Base-by-base conservation (phyloP, 2,329 filamentous ascomycete genomes). In the Passalora sequoiae region DNA sequence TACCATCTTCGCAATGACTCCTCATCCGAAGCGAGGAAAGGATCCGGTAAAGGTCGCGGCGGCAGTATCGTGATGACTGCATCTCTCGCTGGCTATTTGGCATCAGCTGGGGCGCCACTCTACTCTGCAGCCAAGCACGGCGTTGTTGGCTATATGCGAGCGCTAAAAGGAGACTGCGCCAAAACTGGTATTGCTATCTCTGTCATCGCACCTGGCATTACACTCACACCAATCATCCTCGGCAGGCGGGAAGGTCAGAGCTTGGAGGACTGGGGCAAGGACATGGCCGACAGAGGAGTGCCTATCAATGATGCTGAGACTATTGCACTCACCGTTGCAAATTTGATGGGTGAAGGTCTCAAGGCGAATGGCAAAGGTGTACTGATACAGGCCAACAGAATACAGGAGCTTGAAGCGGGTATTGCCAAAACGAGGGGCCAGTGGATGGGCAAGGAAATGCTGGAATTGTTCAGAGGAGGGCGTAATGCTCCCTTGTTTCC, bases 381-480 rank as follows among this genome's bases (percentile, higher is more conserved):
- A 25, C 58, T 74, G 27, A 61, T 74, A 3, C 71, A 75, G 48
- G 67, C 59, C 25, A 56, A 57, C 39, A 36, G 39, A 13, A 44
- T 54, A 19, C 56, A 59, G 33, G 72, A 75, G 58, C 43, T 74
- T 16, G 72, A 75, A 49, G 57, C 60, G 16, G 71, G 71, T 0
- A 57, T 74, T 39, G 71, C 71, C 19, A 72, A 63, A 56, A 62
- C 59, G 15, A 65, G 71, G 45, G 64, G 63, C 47, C 51, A 55
- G 35, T 75, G 72, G 72, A 73, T 74, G 70, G 64, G 70, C 0
- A 68, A 65, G 49, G 71, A 75, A 55, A 73, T 73, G 71, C 56
- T 75, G 59, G 64, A 66, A 8, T 50, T 72, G 54, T 74, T 74
- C 44, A 56, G 69, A 28, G 67, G 70, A 16, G 71, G 71, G 2